A percentile compares a stretch with the other conserved stretches of the same genome.
phyloP scores from a whole-genome alignment of 2,329 filamentous ascomycete genomes.

The Colletotrichum sp. region DNA sequence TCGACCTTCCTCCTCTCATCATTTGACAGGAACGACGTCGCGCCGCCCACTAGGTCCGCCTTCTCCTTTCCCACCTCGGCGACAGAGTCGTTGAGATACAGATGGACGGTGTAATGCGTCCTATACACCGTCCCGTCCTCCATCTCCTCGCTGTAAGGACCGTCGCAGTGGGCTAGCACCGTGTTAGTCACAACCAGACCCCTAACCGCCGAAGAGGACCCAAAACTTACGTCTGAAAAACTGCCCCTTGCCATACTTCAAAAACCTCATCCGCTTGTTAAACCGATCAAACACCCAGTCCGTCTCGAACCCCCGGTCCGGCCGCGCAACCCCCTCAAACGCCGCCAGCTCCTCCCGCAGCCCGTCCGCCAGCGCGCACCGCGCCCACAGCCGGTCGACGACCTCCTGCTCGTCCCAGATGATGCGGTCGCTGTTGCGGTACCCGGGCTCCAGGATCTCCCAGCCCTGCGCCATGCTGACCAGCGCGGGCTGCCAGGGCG shows the following conservation, averaged over 20 bases:
- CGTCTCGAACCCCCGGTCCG: neutral
- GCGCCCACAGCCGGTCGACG: slow-evolving; percentile 66
- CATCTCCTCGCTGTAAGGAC: slow-evolving; percentile 56
- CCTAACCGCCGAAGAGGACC: too few relatives aligned
- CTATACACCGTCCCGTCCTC: slow-evolving; percentile 49
- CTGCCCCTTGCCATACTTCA: slow-evolving; percentile 74
- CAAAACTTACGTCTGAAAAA: slow-evolving; percentile 65
- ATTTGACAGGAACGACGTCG: slow-evolving; percentile 57
- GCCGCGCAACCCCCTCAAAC: slow-evolving; percentile 31
- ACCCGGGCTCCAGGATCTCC: slow-evolving; percentile 61
- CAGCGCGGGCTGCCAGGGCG: slow-evolving; percentile 70
- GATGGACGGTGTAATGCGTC: slow-evolving; percentile 60
- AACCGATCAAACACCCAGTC: slow-evolving; percentile 54
- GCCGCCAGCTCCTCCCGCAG: slow-evolving; percentile 44
- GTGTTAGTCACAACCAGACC: neutral
- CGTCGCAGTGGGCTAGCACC: slow-evolving; percentile 69
- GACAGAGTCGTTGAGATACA: slow-evolving; percentile 58
- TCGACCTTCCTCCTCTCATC: slow-evolving; percentile 50
- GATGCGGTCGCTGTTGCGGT: slow-evolving; percentile 76
- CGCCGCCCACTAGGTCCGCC: slow-evolving; percentile 53
- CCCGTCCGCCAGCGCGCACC: slow-evolving; percentile 52
- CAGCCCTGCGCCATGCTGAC: slow-evolving; percentile 68
- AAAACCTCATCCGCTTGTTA: slow-evolving; percentile 77
- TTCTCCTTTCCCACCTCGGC: slow-evolving; percentile 38
- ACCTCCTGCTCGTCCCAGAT: slow-evolving; percentile 73